Percentiles rank a stretch among this genome's conserved stretches.
Conservation (phyloP, 2,329 filamentous ascomycete genomes). For the Venturia nashicola region DNA sequence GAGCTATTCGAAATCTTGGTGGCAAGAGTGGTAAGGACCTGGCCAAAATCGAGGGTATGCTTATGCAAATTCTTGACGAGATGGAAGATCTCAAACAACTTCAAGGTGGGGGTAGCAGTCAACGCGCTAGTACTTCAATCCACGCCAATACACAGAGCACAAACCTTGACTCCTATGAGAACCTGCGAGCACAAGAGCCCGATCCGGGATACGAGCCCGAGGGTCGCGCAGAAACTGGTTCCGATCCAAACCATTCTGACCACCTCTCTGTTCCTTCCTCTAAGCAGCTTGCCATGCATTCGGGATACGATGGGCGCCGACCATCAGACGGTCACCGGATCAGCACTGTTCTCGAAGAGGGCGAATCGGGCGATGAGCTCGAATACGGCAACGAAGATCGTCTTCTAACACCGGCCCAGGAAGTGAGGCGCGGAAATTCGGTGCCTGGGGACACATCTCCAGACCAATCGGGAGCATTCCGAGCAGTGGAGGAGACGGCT, state of each 20-base stretch:
- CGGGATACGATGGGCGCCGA: slow-evolving; percentile 39
- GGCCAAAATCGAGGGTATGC: slow-evolving; percentile 55
- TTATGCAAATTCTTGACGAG: slow-evolving; percentile 83
- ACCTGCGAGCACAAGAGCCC: slow-evolving; percentile 48
- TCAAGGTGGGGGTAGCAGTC: slow-evolving; percentile 18
- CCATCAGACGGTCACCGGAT: slow-evolving; percentile 61
- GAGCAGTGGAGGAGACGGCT: slow-evolving; percentile 63
- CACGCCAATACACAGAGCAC: slow-evolving; percentile 22
- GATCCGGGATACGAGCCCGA: slow-evolving; percentile 66
- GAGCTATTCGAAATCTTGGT: slow-evolving; percentile 83
- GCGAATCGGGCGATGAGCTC: slow-evolving; percentile 58
- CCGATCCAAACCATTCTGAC: slow-evolving; percentile 56
- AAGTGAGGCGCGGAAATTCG: slow-evolving; percentile 28
- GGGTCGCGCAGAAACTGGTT: slow-evolving; percentile 63
- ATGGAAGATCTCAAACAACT: slow-evolving; percentile 54
- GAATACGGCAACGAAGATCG: slow-evolving; percentile 48
- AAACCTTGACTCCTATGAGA: slow-evolving; percentile 57
- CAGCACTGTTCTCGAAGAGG: slow-evolving; percentile 76
- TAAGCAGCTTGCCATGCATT: slow-evolving; percentile 32
- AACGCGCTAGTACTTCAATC: slow-evolving; percentile 7
- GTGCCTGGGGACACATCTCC: slow-evolving; percentile 39
- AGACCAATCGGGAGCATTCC: slow-evolving; percentile 28
- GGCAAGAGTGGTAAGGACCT: slow-evolving; percentile 74
- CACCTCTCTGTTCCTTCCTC: slow-evolving; percentile 53
- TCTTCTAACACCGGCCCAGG: slow-evolving; percentile 48